These are phyloP conservation scores for Viola pubescens DNA, from an alignment of 441 rosid species.

Conservation along the genomic window DNA sequence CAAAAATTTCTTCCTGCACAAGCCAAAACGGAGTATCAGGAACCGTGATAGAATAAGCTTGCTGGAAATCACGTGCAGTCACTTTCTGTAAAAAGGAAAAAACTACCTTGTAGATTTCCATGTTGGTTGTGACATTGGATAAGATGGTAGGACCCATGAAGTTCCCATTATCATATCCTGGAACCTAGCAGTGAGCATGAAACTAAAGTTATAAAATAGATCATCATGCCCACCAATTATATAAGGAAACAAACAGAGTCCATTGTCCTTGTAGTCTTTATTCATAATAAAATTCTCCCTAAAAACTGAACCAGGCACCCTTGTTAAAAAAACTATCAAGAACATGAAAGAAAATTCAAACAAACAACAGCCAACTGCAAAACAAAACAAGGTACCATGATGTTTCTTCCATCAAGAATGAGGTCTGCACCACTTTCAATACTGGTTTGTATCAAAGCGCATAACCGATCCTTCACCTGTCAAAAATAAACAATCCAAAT, in stretches of 20 bases:
- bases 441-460: slow-evolving; percentile 63
- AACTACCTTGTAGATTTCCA: slow-evolving; percentile 86
- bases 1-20: slow-evolving; percentile 81
- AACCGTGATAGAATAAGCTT: slow-evolving; percentile 6
- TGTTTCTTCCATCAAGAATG: slow-evolving; percentile 76
- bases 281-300: neutral
- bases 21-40: slow-evolving; percentile 11
- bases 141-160: slow-evolving; percentile 85
- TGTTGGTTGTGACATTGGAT: slow-evolving; percentile 67
- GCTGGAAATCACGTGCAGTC: slow-evolving; percentile 6
- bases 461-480: slow-evolving; percentile 76
- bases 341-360: neutral
- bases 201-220: slow-evolving; percentile 2
- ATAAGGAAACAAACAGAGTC: neutral
- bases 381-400: slow-evolving; percentile 38
- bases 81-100: neutral
- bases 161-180: slow-evolving; percentile 81
- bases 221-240: neutral
- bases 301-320: neutral
- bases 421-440: slow-evolving; percentile 66
- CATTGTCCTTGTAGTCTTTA: neutral
- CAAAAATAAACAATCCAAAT: slow-evolving; percentile 1
- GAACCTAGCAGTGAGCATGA: slow-evolving; percentile 42
- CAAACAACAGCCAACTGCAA: neutral
- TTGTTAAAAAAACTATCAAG: neutral